phyloP scores from a whole-genome alignment of 805 yeast species.

The Nakazawaea wickerhamii region DNA sequence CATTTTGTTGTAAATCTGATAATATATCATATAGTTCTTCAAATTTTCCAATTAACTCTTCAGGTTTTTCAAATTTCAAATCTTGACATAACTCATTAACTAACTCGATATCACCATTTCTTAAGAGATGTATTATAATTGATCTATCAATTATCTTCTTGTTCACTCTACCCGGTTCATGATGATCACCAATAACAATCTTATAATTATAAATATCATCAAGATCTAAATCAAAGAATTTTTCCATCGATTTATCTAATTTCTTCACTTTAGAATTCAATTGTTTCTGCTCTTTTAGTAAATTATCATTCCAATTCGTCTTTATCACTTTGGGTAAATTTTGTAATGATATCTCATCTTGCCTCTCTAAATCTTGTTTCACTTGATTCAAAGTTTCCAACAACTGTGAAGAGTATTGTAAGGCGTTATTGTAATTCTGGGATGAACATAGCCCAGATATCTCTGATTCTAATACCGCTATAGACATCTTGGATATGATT shows the following conservation, averaged over 20 bases:
- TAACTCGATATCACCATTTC: conserved; percentile 26
- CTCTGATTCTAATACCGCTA: neutral
- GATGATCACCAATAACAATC: conserved; percentile 25
- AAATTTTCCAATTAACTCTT: conserved; percentile 30
- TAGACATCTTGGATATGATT: neutral
- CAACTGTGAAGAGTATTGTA: neutral
- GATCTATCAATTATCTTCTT: conserved; percentile 22
- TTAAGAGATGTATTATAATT: conserved; percentile 25
- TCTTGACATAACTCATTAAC: conserved; percentile 22
- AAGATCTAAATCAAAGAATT: conserved; percentile 20
- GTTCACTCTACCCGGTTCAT: conserved; percentile 21
- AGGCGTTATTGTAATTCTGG: neutral
- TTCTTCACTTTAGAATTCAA: conserved; percentile 22
- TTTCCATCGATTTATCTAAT: conserved; percentile 23
- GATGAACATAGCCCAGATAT: neutral
- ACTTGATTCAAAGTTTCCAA: neutral
- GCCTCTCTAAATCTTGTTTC: neutral
- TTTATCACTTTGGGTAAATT: neutral
- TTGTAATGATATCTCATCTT: conserved; percentile 1
- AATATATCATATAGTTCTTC: conserved; percentile 37
- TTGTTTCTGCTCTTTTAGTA: conserved; percentile 26
- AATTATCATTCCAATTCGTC: conserved; percentile 21
- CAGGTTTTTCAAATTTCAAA: conserved; percentile 22
- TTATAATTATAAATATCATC: conserved; percentile 22
- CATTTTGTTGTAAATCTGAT: conserved; percentile 27